Conservation (phyloP, 2,329 filamentous ascomycete species). For the Fonsecaea erecta region DNA sequence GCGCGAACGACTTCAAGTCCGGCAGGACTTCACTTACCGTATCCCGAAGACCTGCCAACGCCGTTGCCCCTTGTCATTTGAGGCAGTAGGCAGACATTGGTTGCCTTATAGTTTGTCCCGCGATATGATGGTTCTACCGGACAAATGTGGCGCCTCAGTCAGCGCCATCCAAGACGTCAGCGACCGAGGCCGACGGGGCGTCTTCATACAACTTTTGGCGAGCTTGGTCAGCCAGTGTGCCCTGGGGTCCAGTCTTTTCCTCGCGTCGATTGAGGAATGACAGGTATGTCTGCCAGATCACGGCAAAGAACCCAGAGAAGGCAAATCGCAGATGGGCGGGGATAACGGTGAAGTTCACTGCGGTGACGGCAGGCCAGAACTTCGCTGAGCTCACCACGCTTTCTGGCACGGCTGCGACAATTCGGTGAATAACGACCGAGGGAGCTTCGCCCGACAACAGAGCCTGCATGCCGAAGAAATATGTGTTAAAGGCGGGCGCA, state of each 20-base stretch:
- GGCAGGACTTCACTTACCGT: no score
- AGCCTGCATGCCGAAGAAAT: conserved; percentile 82
- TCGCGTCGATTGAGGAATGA: conserved; percentile 53
- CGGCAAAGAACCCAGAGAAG: conserved; percentile 77
- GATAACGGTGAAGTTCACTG: conserved; percentile 82
- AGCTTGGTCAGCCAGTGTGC: conserved; percentile 23
- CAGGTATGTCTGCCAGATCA: conserved; percentile 92
- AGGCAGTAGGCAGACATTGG: no score
- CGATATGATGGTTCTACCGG: no score
- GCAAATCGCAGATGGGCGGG: conserved; percentile 77
- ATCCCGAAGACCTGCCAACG: no score
- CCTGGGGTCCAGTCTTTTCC: conserved; percentile 31
- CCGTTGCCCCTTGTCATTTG: no score
- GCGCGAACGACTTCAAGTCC: no score
- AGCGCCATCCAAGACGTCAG: conserved; percentile 18
- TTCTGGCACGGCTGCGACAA: conserved; percentile 74
- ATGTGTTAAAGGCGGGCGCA: conserved; percentile 80
- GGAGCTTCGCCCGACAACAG: conserved; percentile 71
- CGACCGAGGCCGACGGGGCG: conserved; percentile 27
- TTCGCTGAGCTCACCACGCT: conserved; percentile 81
- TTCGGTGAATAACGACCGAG: conserved; percentile 68
- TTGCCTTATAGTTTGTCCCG: no score
- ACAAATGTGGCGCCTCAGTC: conserved; percentile 3
- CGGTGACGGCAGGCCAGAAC: conserved; percentile 85
- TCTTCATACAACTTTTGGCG: conserved; percentile 26